Evolutionary conservation across 2,329 filamentous ascomycete species (phyloP).

Genomic region (Calonectria pseudoturangicola): DNA sequence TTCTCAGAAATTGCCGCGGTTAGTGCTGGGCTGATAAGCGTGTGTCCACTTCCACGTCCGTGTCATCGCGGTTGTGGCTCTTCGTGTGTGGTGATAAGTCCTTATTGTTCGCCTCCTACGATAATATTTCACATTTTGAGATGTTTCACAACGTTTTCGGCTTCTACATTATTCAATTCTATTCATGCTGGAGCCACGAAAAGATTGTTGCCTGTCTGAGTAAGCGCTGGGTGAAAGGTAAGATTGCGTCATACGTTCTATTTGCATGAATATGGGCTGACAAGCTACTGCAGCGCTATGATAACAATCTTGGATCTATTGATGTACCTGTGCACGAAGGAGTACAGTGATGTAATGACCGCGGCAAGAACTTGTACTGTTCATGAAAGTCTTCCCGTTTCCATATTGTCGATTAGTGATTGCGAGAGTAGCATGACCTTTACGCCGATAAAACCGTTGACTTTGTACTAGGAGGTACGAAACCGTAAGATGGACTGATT

Average conservation of each 20-base stretch:
- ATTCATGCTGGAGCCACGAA: constrained; percentile 40
- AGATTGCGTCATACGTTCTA: background rate
- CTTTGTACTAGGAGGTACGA: no score
- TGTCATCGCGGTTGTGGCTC: no score
- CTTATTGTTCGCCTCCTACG: no score
- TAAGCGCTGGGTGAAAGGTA: constrained; percentile 44
- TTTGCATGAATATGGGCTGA: background rate
- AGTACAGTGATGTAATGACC: constrained; percentile 38
- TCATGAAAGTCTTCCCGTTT: constrained; percentile 24
- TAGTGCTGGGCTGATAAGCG: no score
- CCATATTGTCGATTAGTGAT: constrained; percentile 31
- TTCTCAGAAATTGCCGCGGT: no score
- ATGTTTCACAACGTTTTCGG: background rate
- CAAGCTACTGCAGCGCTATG: constrained; percentile 35
- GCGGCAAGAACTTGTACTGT: constrained; percentile 43
- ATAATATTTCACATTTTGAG: no score
- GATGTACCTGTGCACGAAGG: constrained; percentile 42
- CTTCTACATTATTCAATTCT: constrained; percentile 30
- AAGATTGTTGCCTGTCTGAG: constrained; percentile 39
- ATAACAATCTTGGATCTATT: constrained; percentile 36
- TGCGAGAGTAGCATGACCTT: constrained; percentile 17
- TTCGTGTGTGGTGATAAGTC: no score
- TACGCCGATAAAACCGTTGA: no score
- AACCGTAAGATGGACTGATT: no score
- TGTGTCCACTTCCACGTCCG: no score